Base-by-base conservation (phyloP, 1,139 yeast species). In the Sugiyamaella japonica region DNA sequence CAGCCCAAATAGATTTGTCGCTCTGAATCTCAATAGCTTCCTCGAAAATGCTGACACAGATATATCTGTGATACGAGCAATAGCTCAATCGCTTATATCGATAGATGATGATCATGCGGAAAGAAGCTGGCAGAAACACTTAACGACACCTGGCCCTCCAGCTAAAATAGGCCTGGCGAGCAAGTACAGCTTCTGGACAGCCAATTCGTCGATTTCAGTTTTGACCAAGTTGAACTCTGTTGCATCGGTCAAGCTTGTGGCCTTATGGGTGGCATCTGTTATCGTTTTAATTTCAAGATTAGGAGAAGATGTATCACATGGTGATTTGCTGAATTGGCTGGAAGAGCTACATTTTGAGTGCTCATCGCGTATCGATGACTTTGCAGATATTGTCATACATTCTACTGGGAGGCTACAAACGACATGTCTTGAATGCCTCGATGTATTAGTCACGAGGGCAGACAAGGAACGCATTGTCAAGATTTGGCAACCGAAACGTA, bases 231-330 rank as follows among this genome's bases (percentile, higher is more conserved):
- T 47, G 9, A 32, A 17, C 20, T 8, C 36, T 8, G 7, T 29
- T 6, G 43, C 55, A 8, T 32, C 48, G 1, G 53, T 56, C 15
- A 42, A 37, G 10, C 20, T 55, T n/a, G 53, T 55, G 12, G 12
- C 53, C 7, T 32, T 52, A 15, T 56, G 59, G 59, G 46, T 54
- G 2, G 16, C 53, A 29, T 38, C 54, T 23, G 55, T 53, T 13
- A 45, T 44, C 13, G 48, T 52, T 9, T 31, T 56, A 29, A 23
- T 54, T 16, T 45, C 40, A 32, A 41, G 48, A 4, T 36, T 31
- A 12, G 48, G 43, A 16, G 15, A 39, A n/a, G 50, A 44, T 13
- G 50, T 50, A 13, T 52, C 57, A 5, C 20, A 31, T 1, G 32
- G 48, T 6, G 44, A 50, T 8, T 32, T 57, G 12, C 20, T 57